These are phyloP conservation scores for Phellopilus nigrolimitatus DNA, from an alignment of 1,284 basidiomycete species.

Conservation along the genomic window DNA sequence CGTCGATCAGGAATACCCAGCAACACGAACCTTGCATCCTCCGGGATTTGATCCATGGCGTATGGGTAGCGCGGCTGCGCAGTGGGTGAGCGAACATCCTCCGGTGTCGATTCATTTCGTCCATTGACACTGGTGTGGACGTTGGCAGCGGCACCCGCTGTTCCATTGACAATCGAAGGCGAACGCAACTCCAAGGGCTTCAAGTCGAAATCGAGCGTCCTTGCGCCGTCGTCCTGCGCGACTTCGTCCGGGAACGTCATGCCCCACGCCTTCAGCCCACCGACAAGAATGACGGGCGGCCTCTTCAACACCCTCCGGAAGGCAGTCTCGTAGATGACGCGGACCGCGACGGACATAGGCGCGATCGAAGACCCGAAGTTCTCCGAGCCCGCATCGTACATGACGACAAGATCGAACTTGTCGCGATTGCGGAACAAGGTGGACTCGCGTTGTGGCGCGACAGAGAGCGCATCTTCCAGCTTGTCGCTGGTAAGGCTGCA, in stretches of 20 bases:
- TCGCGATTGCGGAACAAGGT: conserved; percentile 75
- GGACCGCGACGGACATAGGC: conserved; percentile 57
- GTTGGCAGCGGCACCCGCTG: neutral
- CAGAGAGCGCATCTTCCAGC: conserved; percentile 74
- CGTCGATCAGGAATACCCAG: neutral
- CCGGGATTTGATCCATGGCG: conserved; percentile 19
- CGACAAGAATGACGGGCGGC: conserved; percentile 79
- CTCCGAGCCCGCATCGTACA: conserved; percentile 77
- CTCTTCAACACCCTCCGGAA: conserved; percentile 72
- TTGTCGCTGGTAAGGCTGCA: conserved; percentile 59
- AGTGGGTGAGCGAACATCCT: conserved; percentile 11
- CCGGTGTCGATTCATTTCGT: neutral
- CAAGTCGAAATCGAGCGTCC: conserved; percentile 5
- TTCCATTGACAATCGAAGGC: conserved; percentile 9
- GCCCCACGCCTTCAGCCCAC: conserved; percentile 83
- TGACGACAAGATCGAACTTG: conserved; percentile 85
- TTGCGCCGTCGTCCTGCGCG: conserved; percentile 30
- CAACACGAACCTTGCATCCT: conserved; percentile 14
- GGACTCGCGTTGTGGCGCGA: conserved; percentile 69
- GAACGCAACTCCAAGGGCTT: conserved; percentile 9
- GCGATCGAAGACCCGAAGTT: conserved; percentile 45
- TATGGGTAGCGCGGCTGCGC: conserved; percentile 7
- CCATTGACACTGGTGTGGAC: conserved; percentile 1
- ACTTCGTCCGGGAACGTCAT: conserved; percentile 55
- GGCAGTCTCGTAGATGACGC: conserved; percentile 68